Evolutionary conservation across 2,329 filamentous ascomycete genomes (phyloP).

Genomic region (Colletotrichum tofieldiae): DNA sequence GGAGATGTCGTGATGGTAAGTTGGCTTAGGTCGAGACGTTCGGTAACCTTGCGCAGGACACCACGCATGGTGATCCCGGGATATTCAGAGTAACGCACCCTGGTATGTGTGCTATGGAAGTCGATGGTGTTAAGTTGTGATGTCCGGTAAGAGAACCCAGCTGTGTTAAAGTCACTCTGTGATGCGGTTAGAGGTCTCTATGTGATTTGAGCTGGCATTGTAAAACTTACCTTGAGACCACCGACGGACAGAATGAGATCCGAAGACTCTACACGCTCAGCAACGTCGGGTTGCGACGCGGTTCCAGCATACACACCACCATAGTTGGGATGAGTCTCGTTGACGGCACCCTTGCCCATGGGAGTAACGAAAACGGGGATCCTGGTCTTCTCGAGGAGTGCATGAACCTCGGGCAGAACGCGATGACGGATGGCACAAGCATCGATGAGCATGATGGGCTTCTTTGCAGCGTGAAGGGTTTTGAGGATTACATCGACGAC

Average conservation of each 20-base stretch:
- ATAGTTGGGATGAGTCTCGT: conserved; percentile 83
- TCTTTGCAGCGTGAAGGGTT: conserved; percentile 80
- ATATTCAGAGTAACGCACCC: conserved; percentile 85
- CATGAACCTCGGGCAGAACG: conserved; percentile 80
- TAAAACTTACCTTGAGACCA: conserved; percentile 64
- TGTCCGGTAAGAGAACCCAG: conserved; percentile 86
- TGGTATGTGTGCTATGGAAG: conserved; percentile 81
- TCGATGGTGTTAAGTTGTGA: conserved; percentile 85
- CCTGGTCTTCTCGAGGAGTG: conserved; percentile 79
- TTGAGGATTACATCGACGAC: conserved; percentile 86
- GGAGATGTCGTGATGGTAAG: conserved; percentile 71
- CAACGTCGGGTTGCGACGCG: conserved; percentile 77
- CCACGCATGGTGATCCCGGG: conserved; percentile 84
- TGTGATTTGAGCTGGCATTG: not conserved
- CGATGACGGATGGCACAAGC: conserved; percentile 86
- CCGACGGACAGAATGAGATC: conserved; percentile 82
- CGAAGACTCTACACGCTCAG: conserved; percentile 75
- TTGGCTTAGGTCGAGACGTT: conserved; percentile 70
- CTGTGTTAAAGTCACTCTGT: conserved; percentile 85
- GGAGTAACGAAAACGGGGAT: conserved; percentile 90
- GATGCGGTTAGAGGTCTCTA: conserved; percentile 7
- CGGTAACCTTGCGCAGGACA: conserved; percentile 80
- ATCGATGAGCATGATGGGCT: conserved; percentile 86
- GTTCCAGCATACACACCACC: conserved; percentile 90
- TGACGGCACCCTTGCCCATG: conserved; percentile 89